phyloP scores from a whole-genome alignment of 1,284 basidiomycete species.

The Sanguinoderma infundibulare region DNA sequence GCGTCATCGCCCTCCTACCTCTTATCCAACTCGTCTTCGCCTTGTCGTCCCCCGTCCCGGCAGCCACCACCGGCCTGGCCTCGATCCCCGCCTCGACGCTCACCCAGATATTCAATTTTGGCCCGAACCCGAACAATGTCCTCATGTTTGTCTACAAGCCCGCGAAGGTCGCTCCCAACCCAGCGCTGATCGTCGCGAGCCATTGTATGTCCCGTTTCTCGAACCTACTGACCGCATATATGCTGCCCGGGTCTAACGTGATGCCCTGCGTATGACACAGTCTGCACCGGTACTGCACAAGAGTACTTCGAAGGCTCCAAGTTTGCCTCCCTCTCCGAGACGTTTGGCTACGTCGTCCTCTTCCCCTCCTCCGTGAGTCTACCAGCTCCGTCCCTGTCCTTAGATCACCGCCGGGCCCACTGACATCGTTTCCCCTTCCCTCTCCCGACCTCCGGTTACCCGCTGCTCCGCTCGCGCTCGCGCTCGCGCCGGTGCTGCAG shows the following conservation, averaged over 20 bases:
- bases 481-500: constrained; percentile 23
- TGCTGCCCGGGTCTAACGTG: neutral
- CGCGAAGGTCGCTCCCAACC: constrained; percentile 41
- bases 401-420: neutral
- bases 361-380: constrained; percentile 46
- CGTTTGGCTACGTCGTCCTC: constrained; percentile 53
- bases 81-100: constrained; percentile 26
- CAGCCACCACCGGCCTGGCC: constrained; percentile 4
- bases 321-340: constrained; percentile 54
- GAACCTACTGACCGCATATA: too few relatives aligned
- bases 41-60: neutral
- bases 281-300: constrained; percentile 55
- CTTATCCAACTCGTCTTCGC: constrained; percentile 27
- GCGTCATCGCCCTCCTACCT: constrained; percentile 31
- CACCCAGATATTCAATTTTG: constrained; percentile 40
- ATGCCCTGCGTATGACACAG: constrained; percentile 5
- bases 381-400: neutral
- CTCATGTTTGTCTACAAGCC: constrained; percentile 54
- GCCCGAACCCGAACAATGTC: constrained; percentile 55
- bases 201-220: constrained; percentile 49
- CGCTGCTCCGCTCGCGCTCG: too few relatives aligned
- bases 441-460: too few relatives aligned
- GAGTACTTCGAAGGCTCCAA: constrained; percentile 54
- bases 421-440: neutral
- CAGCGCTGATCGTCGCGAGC: constrained; percentile 48